Conservation (phyloP, 768 basidiomycete genomes). For the Termitomyces sp. region DNA sequence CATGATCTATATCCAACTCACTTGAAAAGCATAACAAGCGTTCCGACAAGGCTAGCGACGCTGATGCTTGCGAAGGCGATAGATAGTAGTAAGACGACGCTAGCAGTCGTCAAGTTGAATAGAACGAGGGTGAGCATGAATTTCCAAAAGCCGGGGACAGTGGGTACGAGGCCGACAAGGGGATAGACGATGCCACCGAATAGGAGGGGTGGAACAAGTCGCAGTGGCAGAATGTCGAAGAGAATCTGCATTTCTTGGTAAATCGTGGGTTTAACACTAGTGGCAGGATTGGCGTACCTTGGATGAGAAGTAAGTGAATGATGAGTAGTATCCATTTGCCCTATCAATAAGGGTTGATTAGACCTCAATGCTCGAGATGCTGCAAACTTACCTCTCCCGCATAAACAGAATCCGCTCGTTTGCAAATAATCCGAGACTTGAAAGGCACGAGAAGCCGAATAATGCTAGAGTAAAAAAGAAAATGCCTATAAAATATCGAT, state of each 20-base stretch:
- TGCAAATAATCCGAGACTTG: constrained; percentile 90
- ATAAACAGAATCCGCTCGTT: constrained; percentile 96
- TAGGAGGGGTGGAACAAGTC: constrained; percentile 92
- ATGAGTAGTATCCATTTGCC: constrained; percentile 96
- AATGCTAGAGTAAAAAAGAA: constrained; percentile 98
- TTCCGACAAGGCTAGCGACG: constrained; percentile 92
- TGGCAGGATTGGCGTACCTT: constrained; percentile 50
- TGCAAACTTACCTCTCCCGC: constrained; percentile 77
- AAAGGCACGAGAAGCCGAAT: constrained; percentile 96
- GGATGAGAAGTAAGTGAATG: constrained; percentile 94
- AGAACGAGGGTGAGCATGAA: constrained; percentile 94
- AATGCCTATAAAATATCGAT: constrained; percentile 48
- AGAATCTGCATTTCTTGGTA: constrained; percentile 55
- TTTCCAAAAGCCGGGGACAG: constrained; percentile 93
- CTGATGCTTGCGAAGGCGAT: constrained; percentile 85
- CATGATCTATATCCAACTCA: constrained; percentile 38
- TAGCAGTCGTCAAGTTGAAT: constrained; percentile 96
- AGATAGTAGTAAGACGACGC: constrained; percentile 86
- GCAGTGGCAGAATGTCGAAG: constrained; percentile 93
- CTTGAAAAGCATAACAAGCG: constrained; percentile 98
- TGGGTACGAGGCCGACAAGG: constrained; percentile 91
- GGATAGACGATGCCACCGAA: constrained; percentile 96
- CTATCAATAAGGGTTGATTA: constrained; percentile 35
- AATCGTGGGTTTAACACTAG: neutral
- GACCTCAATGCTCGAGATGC: neutral